Base-by-base conservation (phyloP, 805 yeast species). In the Saccharomyces mikatae region DNA sequence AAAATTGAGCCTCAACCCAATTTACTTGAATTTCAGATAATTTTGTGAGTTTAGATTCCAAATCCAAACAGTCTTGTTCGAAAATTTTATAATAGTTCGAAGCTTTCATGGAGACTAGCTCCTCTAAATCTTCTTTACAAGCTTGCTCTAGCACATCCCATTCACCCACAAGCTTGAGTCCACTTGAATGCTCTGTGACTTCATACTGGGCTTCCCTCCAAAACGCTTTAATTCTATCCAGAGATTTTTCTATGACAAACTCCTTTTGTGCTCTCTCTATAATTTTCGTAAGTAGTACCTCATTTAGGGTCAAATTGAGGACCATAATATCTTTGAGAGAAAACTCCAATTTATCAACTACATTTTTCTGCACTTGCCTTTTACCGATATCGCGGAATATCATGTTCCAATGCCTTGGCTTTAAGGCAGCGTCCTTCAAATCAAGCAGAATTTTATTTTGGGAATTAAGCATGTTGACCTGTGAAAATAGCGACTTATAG, bases 1-100 rank as follows among this genome's bases (percentile, higher is more conserved):
- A 88, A n/a, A 85, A 74, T 67, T 92, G 98, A 1, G 83, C 87
- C 32, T 89, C 96, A 28, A 86, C 77, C 96, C 96, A 90, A 0
- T 69, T 63, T 57, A 83, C 88, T 32, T 87, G 73, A 1, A 87
- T 64, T 1, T 73, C 71, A 47, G 76, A 76, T 1, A 89, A 60
- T 0, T 64, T 60, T 48, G 77, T 78, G n/a, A 92, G 64, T 53
- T 75, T 79, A 0, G 71, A 72, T 58, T 85, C 90, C 74, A 89
- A 75, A 0, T 71, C 74, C 6, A 65, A 54, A 0, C 84, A 77
- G 6, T 79, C 82, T 49, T 77, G 79, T 53, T 84, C 88, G 64
- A 89, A 87, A 1, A 75, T 74, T 10, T 70, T 69, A 67, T 74
- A 87, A 58, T 78, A 81, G 0, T 82, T 76, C 0, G 97, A 89